Base-by-base conservation (phyloP, 768 basidiomycete species). In the Paxillus involutus region DNA sequence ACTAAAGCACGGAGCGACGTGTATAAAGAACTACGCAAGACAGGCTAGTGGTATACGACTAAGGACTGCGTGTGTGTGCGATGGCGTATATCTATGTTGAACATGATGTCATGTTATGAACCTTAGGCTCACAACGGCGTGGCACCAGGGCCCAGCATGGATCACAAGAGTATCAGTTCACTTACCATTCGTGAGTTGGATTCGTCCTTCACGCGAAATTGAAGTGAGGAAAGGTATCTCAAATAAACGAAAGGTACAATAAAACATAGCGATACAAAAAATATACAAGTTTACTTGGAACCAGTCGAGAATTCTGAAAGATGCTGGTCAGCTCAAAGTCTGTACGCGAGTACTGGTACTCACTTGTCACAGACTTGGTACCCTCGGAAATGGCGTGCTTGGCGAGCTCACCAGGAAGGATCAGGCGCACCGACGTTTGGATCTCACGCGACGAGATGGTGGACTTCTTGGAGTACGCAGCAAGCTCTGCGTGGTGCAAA, bases 371-470 rank as follows among this genome's bases (percentile, higher is more conserved):
- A 32, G 80, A 81, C 75, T 86, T 86, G 30, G 83, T 88, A 58
- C 89, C 89, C 75, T 92, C 90, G 7, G 88, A 91, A 74, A 91
- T 91, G 62, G 90, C 90, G 67, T 91, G 90, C 78, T 92, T 91
- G 53, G 88, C 86, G 43, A 92, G 80, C 71, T 91, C 89, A 75
- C 89, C 90, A 49, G 89, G 89, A 35, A 93, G 81, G 68, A 93
- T 91, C 58, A 91, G 77, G 53, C 90, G 82, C 37, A 92, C 91
- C 35, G 84, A 79, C 1, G 90, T 93, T 74, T 93, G 90, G 67
- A 93, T 93, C 73, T 93, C 90, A 48, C 90, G 88, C 41, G 88
- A 91, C n/a, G 91, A 91, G 71, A 93, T 91, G 14, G 90, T 93
- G 3, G 89, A 91, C 77, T 90, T 90, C 82, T 91, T 90, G 58